phyloP scores from a whole-genome alignment of 192 early-diverging fungal species.

The Coemansia sp. region DNA sequence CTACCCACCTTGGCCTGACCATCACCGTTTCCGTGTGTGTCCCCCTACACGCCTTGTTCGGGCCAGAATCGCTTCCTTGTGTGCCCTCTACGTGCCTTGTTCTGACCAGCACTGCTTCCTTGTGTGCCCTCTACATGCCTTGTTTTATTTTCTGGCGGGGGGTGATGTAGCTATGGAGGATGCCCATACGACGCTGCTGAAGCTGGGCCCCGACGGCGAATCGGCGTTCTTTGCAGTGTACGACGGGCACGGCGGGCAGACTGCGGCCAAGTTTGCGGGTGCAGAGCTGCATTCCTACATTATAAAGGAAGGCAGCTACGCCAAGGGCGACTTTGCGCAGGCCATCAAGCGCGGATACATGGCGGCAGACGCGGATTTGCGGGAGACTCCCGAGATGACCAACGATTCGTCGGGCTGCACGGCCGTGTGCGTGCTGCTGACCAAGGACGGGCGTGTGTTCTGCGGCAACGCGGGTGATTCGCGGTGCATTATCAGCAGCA shows the following conservation, averaged over 20 bases:
- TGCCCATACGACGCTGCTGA: constrained; percentile 84
- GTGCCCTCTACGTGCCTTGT: too few species aligned
- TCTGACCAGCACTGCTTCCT: too few species aligned
- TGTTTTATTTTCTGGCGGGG: too few species aligned
- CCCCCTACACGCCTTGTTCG: too few species aligned
- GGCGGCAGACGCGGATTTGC: constrained; percentile 69
- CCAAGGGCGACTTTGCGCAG: constrained; percentile 58
- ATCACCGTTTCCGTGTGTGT: too few species aligned
- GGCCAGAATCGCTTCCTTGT: too few species aligned
- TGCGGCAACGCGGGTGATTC: constrained; percentile 96
- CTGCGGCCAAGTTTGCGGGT: constrained; percentile 81
- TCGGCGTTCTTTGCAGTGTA: constrained; percentile 93
- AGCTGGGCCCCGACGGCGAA: constrained; percentile 55
- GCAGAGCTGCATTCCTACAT: constrained; percentile 70
- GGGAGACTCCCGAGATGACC: constrained; percentile 67
- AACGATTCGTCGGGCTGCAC: constrained; percentile 95
- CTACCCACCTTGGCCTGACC: too few species aligned
- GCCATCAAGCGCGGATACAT: constrained; percentile 86
- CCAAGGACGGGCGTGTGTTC: constrained; percentile 72
- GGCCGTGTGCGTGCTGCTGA: constrained; percentile 80
- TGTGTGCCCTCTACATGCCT: too few species aligned
- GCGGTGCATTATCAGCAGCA: constrained; percentile 75
- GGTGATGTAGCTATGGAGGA: constrained; percentile 83
- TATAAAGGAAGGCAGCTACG: constrained; percentile 56
- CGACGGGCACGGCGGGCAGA: constrained; percentile 90